These are phyloP conservation scores for Amaranthus tricolor DNA, from an alignment of 179 eudicot genomes.

Conservation along the genomic window DNA sequence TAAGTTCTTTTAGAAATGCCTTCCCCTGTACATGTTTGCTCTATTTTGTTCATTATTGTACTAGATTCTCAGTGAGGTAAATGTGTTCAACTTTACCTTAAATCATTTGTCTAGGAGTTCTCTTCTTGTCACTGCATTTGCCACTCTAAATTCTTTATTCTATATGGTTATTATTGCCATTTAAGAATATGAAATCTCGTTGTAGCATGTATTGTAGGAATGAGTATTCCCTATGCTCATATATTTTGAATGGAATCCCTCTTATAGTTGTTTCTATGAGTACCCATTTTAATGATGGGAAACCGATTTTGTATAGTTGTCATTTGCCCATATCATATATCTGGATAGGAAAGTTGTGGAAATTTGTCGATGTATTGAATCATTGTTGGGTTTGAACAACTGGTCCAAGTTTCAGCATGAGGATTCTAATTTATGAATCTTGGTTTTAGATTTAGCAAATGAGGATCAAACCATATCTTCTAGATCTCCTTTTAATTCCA, in stretches of 20 bases:
- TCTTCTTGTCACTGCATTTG: not conserved
- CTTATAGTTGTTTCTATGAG: not conserved
- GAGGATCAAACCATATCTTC: no score
- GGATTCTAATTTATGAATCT: no score
- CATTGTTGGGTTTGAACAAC: not conserved
- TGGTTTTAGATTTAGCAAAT: no score
- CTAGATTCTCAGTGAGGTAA: not conserved
- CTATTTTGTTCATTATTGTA: not conserved
- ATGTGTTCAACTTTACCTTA: not conserved
- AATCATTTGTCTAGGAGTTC: not conserved
- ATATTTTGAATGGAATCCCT: not conserved
- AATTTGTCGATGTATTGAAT: not conserved
- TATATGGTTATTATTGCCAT: not conserved
- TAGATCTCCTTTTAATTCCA: no score
- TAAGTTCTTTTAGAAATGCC: slow-evolving; percentile 39
- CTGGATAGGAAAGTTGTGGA: not conserved
- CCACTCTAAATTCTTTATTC: not conserved
- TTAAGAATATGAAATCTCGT: not conserved
- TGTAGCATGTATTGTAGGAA: not conserved
- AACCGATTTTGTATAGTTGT: not conserved
- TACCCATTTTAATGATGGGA: not conserved
- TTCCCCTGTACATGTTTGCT: not conserved
- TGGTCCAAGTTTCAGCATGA: not conserved
- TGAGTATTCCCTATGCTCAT: not conserved
- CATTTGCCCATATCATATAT: not conserved